Conservation (phyloP, 768 basidiomycete species). For the Suillus spraguei region DNA sequence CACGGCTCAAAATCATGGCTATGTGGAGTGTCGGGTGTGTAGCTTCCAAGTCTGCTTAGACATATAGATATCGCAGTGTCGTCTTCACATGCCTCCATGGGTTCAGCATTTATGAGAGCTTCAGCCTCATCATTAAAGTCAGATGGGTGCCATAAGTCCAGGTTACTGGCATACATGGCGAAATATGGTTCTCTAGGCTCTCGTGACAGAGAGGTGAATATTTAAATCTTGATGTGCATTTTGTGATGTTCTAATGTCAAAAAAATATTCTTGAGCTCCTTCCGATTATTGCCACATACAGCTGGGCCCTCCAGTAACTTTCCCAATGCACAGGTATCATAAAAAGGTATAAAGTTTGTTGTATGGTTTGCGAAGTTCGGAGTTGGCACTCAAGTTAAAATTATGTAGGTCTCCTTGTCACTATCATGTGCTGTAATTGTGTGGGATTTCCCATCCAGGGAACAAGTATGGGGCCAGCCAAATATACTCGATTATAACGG, state of each 20-base stretch:
- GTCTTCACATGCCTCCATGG: no score
- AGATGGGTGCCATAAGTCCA: background rate
- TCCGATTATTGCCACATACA: no score
- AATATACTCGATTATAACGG: background rate
- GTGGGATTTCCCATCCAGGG: background rate
- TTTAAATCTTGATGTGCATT: no score
- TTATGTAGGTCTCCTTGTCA: background rate
- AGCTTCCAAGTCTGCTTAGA: no score
- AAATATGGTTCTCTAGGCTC: background rate
- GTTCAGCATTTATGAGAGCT: background rate
- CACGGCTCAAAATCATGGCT: background rate
- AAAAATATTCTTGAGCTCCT: no score
- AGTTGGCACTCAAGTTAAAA: no score
- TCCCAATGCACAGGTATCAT: background rate
- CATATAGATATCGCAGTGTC: no score
- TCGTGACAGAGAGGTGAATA: no score
- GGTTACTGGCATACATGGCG: background rate
- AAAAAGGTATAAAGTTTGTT: no score
- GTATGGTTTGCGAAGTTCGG: no score
- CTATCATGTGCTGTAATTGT: background rate
- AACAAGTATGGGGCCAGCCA: background rate
- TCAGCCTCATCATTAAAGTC: background rate
- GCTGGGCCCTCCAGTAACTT: background rate
- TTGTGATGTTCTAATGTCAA: no score
- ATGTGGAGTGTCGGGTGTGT: background rate